These are phyloP conservation scores for Nidularia sp. DNA, from an alignment of 768 basidiomycete genomes.

Conservation along the genomic window DNA sequence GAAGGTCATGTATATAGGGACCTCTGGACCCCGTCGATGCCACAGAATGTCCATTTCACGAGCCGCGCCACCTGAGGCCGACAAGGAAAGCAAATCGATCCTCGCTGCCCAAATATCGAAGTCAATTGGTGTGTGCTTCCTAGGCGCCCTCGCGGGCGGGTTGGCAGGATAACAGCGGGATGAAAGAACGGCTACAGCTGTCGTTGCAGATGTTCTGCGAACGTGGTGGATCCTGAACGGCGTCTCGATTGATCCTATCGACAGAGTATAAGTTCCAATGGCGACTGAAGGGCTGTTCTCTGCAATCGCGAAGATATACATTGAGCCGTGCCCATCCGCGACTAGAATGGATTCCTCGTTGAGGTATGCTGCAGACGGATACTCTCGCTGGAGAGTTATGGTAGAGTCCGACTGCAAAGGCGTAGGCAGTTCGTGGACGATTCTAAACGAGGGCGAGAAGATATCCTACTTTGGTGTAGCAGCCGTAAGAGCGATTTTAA, in stretches of 20 bases:
- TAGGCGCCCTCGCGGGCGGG: background rate
- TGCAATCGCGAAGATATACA: slow-evolving; percentile 55
- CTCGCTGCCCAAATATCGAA: slow-evolving; percentile 68
- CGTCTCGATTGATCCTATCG: slow-evolving; percentile 33
- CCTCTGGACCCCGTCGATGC: slow-evolving; percentile 65
- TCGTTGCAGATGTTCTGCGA: slow-evolving; percentile 30
- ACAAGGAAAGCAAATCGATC: slow-evolving; percentile 39
- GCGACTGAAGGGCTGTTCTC: slow-evolving; percentile 33
- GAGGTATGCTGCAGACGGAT: slow-evolving; percentile 67
- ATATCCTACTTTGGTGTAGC: slow-evolving; percentile 41
- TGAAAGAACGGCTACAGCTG: slow-evolving; percentile 50
- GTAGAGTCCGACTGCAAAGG: slow-evolving; percentile 38
- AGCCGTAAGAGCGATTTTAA: slow-evolving; percentile 1
- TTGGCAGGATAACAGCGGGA: slow-evolving; percentile 42
- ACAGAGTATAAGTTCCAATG: slow-evolving; percentile 51
- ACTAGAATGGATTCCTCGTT: slow-evolving; percentile 45
- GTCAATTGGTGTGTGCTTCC: slow-evolving; percentile 25
- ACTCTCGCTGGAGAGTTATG: slow-evolving; percentile 53
- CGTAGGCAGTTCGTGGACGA: slow-evolving; percentile 58
- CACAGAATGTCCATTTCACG: slow-evolving; percentile 53
- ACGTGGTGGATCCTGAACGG: slow-evolving; percentile 42
- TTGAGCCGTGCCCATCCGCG: slow-evolving; percentile 65
- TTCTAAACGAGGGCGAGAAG: slow-evolving; percentile 45
- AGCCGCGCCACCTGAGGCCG: slow-evolving; percentile 17
- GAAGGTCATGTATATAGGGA: slow-evolving; percentile 59